Evolutionary conservation across 139 green algal species (phyloP), one percentile per base, ranked within the genome.

Genomic region (Volvox africanus): DNA sequence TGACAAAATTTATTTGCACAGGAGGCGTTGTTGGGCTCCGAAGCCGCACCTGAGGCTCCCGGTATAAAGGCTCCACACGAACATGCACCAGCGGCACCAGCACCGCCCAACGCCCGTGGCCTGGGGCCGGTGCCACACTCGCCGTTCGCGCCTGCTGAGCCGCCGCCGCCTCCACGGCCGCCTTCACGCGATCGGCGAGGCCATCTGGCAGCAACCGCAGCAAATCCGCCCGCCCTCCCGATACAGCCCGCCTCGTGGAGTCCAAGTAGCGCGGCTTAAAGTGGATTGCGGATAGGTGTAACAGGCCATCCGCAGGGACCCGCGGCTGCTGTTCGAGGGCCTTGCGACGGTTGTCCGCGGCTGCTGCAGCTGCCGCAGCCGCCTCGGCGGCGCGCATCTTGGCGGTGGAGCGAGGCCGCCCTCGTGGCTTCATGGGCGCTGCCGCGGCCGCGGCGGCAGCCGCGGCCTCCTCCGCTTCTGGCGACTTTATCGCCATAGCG

Each of bases 151-250:
- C 21, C 73, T 90, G 85, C 80, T 44, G 61, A 26, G 81, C 36
- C n/a, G 26, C 73, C 17, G 50, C 80, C 21, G 50, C 37, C 18
- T 77, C 88, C 1, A 89, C 55, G 2, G 80, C 80, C 0, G 24
- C 16, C 0, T 81, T 71, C 55, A 92, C 89, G 0, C 73, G 67
- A 3, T 28, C 81, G 21, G 33, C 82, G 24, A 92, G 26, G 17
- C 32, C 81, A 61, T 86, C 82, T 0, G 89, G 89, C 89, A 92
- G 82, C 73, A 92, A 82, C 68, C 79, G 79, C 67, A 92, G 82
- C 33, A 89, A 69, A 62, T 82, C 82, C 44, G 89, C 89, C 1
- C 82, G 69, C n/a, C 22, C 50, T 32, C 20, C 55, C 0, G 30
- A 21, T 0, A 62, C 21, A 0, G 11, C 21, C 2, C 19, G 20